Conservation (phyloP, 1,284 basidiomycete genomes). For the Ceratobasidium sp. region DNA sequence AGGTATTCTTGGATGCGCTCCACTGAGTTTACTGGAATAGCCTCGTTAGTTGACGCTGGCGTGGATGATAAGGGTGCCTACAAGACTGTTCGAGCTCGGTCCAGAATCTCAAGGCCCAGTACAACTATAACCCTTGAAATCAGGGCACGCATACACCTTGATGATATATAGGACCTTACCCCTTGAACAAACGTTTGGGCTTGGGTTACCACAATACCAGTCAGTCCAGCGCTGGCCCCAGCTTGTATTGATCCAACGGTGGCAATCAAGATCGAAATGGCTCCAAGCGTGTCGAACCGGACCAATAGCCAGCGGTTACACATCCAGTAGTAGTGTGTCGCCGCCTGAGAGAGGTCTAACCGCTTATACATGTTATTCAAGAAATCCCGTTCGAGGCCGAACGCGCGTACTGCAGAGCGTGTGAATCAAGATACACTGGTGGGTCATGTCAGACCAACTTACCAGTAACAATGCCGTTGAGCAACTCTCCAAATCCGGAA, state of each 20-base stretch:
- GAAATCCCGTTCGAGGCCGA: constrained; percentile 30
- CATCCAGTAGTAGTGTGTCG: constrained; percentile 40
- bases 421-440: too few relatives aligned
- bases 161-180: background rate
- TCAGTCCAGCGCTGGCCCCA: constrained; percentile 15
- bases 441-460: background rate
- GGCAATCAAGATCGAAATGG: constrained; percentile 66
- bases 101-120: constrained; percentile 23
- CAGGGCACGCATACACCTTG: too few relatives aligned
- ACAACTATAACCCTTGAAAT: constrained; percentile 1
- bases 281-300: constrained; percentile 71
- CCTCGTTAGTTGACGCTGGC: background rate
- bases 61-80: constrained; percentile 33
- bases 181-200: constrained; percentile 2
- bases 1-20: constrained; percentile 91
- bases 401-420: constrained; percentile 37
- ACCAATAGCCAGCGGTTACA: constrained; percentile 37
- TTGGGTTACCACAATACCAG: constrained; percentile 11
- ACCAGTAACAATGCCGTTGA: constrained; percentile 5
- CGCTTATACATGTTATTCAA: constrained; percentile 28
- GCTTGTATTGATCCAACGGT: constrained; percentile 50
- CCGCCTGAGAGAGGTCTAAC: constrained; percentile 34
- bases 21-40: constrained; percentile 66
- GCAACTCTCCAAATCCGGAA: constrained; percentile 29
- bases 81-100: constrained; percentile 44